Base-by-base conservation (phyloP, 768 basidiomycete genomes). In the Hemileccinum rubropunctum region DNA sequence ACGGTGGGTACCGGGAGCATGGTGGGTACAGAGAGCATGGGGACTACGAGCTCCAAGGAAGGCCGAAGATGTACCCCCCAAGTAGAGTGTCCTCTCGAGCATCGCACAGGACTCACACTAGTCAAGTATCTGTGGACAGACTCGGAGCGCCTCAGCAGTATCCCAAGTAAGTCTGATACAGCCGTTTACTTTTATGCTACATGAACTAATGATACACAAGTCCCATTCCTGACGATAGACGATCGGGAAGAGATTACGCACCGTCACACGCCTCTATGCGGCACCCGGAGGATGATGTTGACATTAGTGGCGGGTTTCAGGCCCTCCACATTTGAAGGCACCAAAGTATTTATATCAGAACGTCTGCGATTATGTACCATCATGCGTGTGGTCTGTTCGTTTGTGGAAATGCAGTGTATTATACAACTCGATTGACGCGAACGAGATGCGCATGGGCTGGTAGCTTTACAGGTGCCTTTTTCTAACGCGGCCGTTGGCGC, bases 91-190 rank as follows among this genome's bases (percentile, higher is more conserved):
- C 65, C 33, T 65, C 64, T 41, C 61, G 60, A 51, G 58, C 57
- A 41, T 60, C 68, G 3, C 68, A 68, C 17, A 57, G 68, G 51
- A 14, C 58, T 17, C 41, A 62, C 47, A 56, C 42, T 17, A 48
- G 50, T 45, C 64, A 64, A 23, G 26, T 53, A 28, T 39, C 60
- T 44, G 34, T 56, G 26, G 56, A 56, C 15, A 57, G 54, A n/a
- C n/a, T n/a, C n/a, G n/a, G n/a, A 50, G 37, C 35, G 13, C 42
- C 48, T 21, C 53, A 58, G 9, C 58, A 57, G 32, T 57, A 56
- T 23, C 0, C 56, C 26, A 47, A 42, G 66, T 68, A 50, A 58
- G 66, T 33, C 21, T 3, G 14, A 34, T 34, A n/a, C n/a, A 20
- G 14, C 26, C 15, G 10, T 47, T 44, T 11, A 18, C 21, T 6